Percentiles rank a stretch among this genome's conserved stretches.
Evolutionary conservation across 2,329 filamentous ascomycete genomes (phyloP).

Genomic region (Tympanopsis confertula): DNA sequence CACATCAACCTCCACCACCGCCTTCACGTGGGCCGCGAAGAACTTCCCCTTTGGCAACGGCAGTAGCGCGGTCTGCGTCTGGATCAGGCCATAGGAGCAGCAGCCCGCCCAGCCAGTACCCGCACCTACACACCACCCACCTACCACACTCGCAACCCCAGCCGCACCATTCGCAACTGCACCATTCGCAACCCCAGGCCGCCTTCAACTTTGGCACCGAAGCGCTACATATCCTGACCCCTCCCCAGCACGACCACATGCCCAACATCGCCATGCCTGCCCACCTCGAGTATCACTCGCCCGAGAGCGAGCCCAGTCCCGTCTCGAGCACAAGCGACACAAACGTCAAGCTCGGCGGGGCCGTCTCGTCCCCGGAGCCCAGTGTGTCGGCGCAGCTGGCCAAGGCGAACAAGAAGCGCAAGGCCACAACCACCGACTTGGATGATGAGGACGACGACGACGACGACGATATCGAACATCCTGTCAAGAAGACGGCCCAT

Average conservation of each 20-base stretch:
- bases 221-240: constrained; percentile 32
- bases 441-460: constrained; percentile 51
- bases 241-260: constrained; percentile 47
- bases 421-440: constrained; percentile 47
- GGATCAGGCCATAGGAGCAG: too few relatives aligned
- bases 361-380: constrained; percentile 48
- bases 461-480: constrained; percentile 40
- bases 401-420: constrained; percentile 50
- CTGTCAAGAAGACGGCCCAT: constrained; percentile 12
- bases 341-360: constrained; percentile 25
- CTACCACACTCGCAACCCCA: constrained; percentile 8
- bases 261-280: constrained; percentile 54
- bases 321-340: constrained; percentile 37
- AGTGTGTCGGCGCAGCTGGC: constrained; percentile 14
- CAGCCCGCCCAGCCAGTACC: too few relatives aligned
- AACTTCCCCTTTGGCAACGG: too few relatives aligned
- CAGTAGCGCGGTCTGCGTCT: too few relatives aligned
- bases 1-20: not conserved
- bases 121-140: too few relatives aligned
- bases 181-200: constrained; percentile 13
- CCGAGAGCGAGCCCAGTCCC: constrained; percentile 45
- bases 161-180: constrained; percentile 12
- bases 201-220: constrained; percentile 17
- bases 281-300: constrained; percentile 47
- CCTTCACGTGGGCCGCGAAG: too few relatives aligned